Evolutionary conservation across 1,139 yeast genomes (phyloP), one percentile per base, ranked within the genome.

Genomic region (Pichia sorboxylosa): DNA sequence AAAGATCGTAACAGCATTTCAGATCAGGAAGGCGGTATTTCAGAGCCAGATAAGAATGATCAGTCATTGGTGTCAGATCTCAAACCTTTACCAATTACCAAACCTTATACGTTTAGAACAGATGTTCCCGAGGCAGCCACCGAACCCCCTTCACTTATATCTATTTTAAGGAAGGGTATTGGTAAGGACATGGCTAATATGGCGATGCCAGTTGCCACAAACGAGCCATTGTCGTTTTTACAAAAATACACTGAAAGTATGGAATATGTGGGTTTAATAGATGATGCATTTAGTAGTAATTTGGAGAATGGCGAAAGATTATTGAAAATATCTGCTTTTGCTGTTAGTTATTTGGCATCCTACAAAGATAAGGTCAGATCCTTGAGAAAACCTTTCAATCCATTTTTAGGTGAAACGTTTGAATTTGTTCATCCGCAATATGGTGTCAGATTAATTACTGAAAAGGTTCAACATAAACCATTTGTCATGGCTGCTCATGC

Each of bases 381-480:
- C 35, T 55, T 70, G 31, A 68, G 98, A 40, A 90, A 90, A 48
- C 96, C 97, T 0, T 90, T 90, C 58, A 90, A 85, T 51, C 97
- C 98, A 1, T 63, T 90, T 36, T 61, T 90, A 30, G 97, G 98
- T 21, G 98, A 90, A 53, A 90, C 98, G 0, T 92, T 66, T 55
- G 98, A 90, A 54, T 83, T 85, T 52, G 65, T 80, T 34, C 73
- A 96, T 40, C 94, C 94, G 0, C 95, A 87, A 47, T 64, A 73
- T 45, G 76, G 81, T 24, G 83, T 74, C 53, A 66, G 98, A 48
- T 68, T 84, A 49, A 63, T 90, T 40, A 70, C 84, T 6, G 98
- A 90, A 56, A 97, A 90, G 55, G 97, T 92, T 10, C 75, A 92
- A 41, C 98, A 90, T 51, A 95, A 87, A 57, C 98, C 98, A 2